Base-by-base conservation (phyloP, 2,329 filamentous ascomycete genomes). In the Lachnellula hyalina region DNA sequence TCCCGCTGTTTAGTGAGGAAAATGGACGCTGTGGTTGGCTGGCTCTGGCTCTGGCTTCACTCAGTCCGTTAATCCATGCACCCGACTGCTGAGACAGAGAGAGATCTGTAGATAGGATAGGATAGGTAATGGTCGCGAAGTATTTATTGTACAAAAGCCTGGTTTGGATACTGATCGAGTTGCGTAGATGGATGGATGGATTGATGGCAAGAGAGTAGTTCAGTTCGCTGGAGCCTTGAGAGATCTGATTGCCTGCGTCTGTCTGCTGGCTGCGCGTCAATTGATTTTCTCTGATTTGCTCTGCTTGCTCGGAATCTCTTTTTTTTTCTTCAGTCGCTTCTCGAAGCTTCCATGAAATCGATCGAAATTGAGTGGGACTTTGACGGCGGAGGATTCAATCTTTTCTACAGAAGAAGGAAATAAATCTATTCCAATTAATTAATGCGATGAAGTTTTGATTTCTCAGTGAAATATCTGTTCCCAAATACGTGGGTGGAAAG, bases 1-100 rank as follows among this genome's bases (percentile, higher is more conserved):
- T 51, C 41, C 53, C 53, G 53, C 47, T 41, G 17, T n/a, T 28
- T 53, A 49, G 56, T 56, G 56, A 45, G 21, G 19, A 12, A 12
- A 51, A 45, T 28, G 17, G 35, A 51, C 17, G 36, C 15, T 38
- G 48, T 56, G 57, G 51, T 54, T 59, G 54, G 54, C 49, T 21
- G 41, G 19, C 41, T 32, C 9, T 32, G 28, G 28, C 28, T 32
- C 9, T 32, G 28, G 28, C 28, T 32, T 32, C 9, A 32, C 9
- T 25, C 12, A 6, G n/a, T 44, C n/a, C 5, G n/a, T 44, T 15
- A 44, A 44, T 44, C 41, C 57, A 59, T 59, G 49, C 54, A 53
- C 44, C 48, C 44, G 17, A 11, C 5, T 25, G 15, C 21, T 44
- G 41, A 21, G 19, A 9, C 35, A 19, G 35, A n/a, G 25, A 17